Evolutionary conservation across 2,329 filamentous ascomycete species (phyloP), one percentile per base, ranked within the genome.

Genomic region (Pyrenophora tritici-repentis): DNA sequence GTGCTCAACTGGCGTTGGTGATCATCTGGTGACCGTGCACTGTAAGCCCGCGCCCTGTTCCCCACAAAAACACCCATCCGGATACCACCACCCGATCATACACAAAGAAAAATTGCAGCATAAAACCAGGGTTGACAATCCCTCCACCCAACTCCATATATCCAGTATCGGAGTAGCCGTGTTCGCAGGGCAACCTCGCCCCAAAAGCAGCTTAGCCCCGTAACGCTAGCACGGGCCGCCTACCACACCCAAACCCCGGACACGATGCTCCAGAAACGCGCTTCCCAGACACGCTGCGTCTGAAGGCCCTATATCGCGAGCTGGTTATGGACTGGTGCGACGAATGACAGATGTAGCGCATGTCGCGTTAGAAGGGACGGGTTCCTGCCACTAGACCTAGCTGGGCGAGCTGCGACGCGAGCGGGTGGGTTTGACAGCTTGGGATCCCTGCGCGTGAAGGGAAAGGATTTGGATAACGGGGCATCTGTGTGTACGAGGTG

Each of bases 331-430:
- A 17, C 3, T 4, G 12, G 3, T 4, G 3, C 14, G 3, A 9
- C 45, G 20, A 42, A 48, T 42, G 22, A 42, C 22, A 48, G 38
- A 32, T 37, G 38, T 31, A 48, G 45, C 45, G 45, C 45, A 42
- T 36, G 38, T n/a, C 17, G 17, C 18, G 13, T 29, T 9, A 16
- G 13, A 26, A 8, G n/a, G n/a, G 20, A 9, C 13, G n/a, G 8
- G 37, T 13, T 13, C 18, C 10, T 16, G 22, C 12, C 45, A 20
- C 38, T 36, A 24, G 17, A 16, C 45, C 35, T 20, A n/a, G n/a
- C 32, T 20, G 6, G 22, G 34, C 32, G 9, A 6, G 17, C 29
- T 48, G 38, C 38, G 45, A 48, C 45, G 42, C 12, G 14, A 44
- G 36, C 33, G 26, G 16, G 14, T 20, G 33, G 42, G 33, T 20